Evolutionary conservation across 164 flowering plant species (phyloP).

Genomic region (Dillenia suffruticosa): DNA sequence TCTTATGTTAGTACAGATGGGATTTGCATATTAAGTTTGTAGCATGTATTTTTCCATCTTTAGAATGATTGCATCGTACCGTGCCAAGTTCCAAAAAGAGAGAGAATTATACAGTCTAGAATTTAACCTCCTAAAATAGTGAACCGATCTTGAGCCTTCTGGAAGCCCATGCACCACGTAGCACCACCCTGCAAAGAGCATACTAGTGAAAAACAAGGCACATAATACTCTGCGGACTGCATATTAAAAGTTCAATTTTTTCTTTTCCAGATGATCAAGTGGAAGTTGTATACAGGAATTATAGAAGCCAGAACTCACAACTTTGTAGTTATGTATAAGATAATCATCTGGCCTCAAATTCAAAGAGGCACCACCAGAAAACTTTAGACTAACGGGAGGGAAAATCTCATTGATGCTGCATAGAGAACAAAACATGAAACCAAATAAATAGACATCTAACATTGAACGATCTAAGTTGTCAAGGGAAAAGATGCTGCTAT

Average conservation of each 20-base stretch:
- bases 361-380: slow-evolving; percentile 63
- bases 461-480: too few relatives aligned
- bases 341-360: slow-evolving; percentile 51
- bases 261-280: neutral
- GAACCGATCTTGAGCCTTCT: too few relatives aligned
- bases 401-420: slow-evolving; percentile 45
- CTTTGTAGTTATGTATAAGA: slow-evolving; percentile 37
- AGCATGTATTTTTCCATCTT: too few relatives aligned
- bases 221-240: too few relatives aligned
- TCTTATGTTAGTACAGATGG: too few relatives aligned
- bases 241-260: neutral
- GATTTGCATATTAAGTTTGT: too few relatives aligned
- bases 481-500: too few relatives aligned
- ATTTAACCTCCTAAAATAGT: too few relatives aligned
- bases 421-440: slow-evolving; percentile 2
- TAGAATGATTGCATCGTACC: too few relatives aligned
- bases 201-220: too few relatives aligned
- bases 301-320: slow-evolving; percentile 29
- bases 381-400: slow-evolving; percentile 57
- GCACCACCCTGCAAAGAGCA: slow-evolving; percentile 39
- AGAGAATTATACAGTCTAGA: too few relatives aligned
- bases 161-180: slow-evolving; percentile 67
- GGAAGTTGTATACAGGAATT: neutral
- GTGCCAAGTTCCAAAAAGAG: too few relatives aligned
- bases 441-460: neutral